A percentile compares a stretch with the other conserved stretches of the same genome.
These are phyloP conservation scores for Sugiyamaella grinbergsii DNA, from an alignment of 1,139 yeast species.

Conservation along the genomic window DNA sequence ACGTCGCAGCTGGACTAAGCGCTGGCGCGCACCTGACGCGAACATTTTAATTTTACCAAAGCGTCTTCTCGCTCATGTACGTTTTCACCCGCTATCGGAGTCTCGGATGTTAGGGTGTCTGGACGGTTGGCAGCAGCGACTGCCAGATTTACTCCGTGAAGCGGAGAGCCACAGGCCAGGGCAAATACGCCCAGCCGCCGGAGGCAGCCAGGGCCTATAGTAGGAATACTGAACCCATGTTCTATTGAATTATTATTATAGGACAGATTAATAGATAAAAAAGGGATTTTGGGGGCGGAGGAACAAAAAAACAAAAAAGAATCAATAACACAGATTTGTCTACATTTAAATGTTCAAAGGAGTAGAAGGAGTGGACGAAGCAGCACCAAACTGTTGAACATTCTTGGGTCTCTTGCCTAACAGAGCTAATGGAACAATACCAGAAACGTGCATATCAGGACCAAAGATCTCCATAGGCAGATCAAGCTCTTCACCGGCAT, in stretches of 20 bases:
- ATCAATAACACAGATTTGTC: too few relatives aligned
- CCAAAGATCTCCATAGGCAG: conserved; percentile 53
- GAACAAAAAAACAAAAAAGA: too few relatives aligned
- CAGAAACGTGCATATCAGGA: conserved; percentile 54
- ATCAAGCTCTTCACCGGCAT: conserved; percentile 50
- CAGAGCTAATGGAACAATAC: conserved; percentile 49
- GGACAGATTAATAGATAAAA: conserved; percentile 14
- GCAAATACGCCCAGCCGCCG: conserved; percentile 4
- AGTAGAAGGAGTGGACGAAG: conserved; percentile 39
- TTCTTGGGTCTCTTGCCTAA: conserved; percentile 46
- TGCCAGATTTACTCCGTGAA: not conserved
- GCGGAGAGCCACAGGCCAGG: not conserved
- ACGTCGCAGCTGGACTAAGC: too few relatives aligned
- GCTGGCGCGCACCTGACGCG: too few relatives aligned
- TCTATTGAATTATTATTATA: conserved; percentile 14
- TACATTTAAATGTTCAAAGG: conserved; percentile 35
- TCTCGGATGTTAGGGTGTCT: conserved; percentile 1
- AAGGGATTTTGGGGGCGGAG: not conserved
- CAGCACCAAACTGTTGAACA: conserved; percentile 44
- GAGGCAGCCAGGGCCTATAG: too few relatives aligned
- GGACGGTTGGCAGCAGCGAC: too few relatives aligned
- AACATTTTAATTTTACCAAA: too few relatives aligned
- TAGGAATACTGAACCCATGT: conserved; percentile 8
- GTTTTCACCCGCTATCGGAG: too few relatives aligned
- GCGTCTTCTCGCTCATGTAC: too few relatives aligned